A percentile compares a stretch with the other conserved stretches of the same genome.
phyloP scores from a whole-genome alignment of 768 basidiomycete genomes.

The Calocybe indica region DNA sequence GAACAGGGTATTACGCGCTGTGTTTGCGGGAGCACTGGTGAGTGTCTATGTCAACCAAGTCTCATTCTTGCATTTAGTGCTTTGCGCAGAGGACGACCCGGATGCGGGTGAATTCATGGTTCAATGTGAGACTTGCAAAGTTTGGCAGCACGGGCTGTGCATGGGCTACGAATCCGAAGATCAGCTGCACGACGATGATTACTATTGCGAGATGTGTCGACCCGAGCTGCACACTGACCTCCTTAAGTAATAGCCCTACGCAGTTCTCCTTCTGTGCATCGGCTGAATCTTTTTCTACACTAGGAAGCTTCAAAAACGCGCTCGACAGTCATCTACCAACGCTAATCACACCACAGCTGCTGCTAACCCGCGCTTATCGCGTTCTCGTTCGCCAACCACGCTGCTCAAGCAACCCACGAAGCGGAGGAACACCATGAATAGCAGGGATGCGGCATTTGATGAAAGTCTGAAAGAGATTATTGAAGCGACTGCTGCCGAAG shows the following conservation, averaged over 20 bases:
- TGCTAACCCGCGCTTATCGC: slow-evolving; percentile 56
- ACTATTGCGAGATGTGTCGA: slow-evolving; percentile 91
- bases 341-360: slow-evolving; percentile 47
- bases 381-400: slow-evolving; percentile 66
- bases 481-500: slow-evolving; percentile 69
- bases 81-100: slow-evolving; percentile 54
- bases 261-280: slow-evolving; percentile 8
- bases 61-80: slow-evolving; percentile 1
- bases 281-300: slow-evolving; percentile 11
- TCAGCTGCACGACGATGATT: slow-evolving; percentile 69
- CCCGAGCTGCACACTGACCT: slow-evolving; percentile 83
- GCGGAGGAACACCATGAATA: slow-evolving; percentile 96
- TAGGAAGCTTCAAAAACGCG: slow-evolving; percentile 60
- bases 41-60: slow-evolving; percentile 17
- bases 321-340: slow-evolving; percentile 58
- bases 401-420: slow-evolving; percentile 64
- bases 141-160: slow-evolving; percentile 97
- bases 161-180: slow-evolving; percentile 86
- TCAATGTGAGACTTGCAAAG: slow-evolving; percentile 93
- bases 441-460: slow-evolving; percentile 90
- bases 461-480: slow-evolving; percentile 78
- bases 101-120: slow-evolving; percentile 96
- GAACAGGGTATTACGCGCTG: slow-evolving; percentile 73
- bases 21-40: slow-evolving; percentile 79
- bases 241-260: slow-evolving; percentile 55